Base-by-base conservation (phyloP, 345 rosid species). In the Triadica sebifera region DNA sequence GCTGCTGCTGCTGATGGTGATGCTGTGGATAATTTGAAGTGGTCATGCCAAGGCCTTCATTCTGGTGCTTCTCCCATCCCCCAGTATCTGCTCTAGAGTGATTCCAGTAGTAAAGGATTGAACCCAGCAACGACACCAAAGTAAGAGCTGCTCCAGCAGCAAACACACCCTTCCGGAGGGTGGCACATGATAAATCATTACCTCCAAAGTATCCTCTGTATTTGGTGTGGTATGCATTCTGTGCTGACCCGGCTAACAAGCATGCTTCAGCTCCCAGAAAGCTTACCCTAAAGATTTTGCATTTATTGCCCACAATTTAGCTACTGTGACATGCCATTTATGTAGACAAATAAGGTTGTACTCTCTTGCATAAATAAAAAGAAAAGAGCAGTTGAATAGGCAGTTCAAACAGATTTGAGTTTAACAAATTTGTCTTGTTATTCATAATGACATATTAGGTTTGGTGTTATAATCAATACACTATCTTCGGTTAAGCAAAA, bases 231-330 rank as follows among this genome's bases (percentile, higher is more conserved):
- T 94, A 91, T 12, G 91, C 91, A 67, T 94, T 94, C 82, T 78
- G 79, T 0, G 87, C 98, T 46, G 98, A 94, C 62, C 98, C 98
- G 24, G 94, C 98, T 73, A 92, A 75, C 72, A 94, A 86, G 83
- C 98, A 94, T 52, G 96, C 97, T 79, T 92, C 98, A 4, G 98
- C 98, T 69, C 92, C 98, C 81, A 94, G 34, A 82, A 94, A 91
- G 85, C 89, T 89, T 78, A 91, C 67, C 98, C 98, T 92, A 71
- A 12, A 72, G 15, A 68, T 29, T 29, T 29, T 68, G 50, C 39
- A 70, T 72, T 70, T 72, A 63, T 70, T 37, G 16, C 29, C 62
- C 72, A 59, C 56, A 22, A 17, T 47, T 50, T 37, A 19, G 39
- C 57, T 19, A 55, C 24, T 19, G 25, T 55, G 47, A 8, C 59